phyloP scores from a whole-genome alignment of 345 rosid genomes.

The Rhizophora apiculata region DNA sequence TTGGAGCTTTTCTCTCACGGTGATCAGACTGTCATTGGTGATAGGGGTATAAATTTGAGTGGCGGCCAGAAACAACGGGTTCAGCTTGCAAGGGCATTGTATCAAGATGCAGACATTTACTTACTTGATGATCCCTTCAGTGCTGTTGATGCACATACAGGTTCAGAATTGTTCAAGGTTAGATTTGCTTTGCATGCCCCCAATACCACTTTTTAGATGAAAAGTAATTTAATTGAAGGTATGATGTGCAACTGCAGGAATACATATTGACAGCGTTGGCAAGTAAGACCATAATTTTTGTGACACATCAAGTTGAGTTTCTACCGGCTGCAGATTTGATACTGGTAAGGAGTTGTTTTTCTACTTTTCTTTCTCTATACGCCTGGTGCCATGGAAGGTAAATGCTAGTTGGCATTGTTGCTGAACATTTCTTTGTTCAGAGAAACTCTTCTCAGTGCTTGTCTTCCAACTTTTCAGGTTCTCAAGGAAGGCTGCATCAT shows the following conservation, averaged over 20 bases:
- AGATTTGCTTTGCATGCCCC: slow-evolving; percentile 16
- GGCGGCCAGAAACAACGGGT: slow-evolving; percentile 99
- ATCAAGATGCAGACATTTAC: slow-evolving; percentile 98
- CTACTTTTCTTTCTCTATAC: slow-evolving; percentile 18
- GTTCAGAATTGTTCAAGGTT: slow-evolving; percentile 96
- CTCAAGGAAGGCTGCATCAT: slow-evolving; percentile 87
- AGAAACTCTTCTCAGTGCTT: not conserved
- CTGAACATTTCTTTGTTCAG: not conserved
- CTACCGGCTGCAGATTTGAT: slow-evolving; percentile 91
- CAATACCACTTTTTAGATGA: slow-evolving; percentile 8
- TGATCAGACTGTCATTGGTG: slow-evolving; percentile 98
- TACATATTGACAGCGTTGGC: slow-evolving; percentile 85
- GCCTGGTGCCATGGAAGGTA: no score
- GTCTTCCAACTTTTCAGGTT: slow-evolving; percentile 52
- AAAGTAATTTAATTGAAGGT: slow-evolving; percentile 24
- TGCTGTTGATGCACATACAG: slow-evolving; percentile 99
- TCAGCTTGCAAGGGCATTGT: slow-evolving; percentile 98
- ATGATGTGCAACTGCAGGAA: slow-evolving; percentile 60
- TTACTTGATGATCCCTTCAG: slow-evolving; percentile 99
- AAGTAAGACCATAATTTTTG: slow-evolving; percentile 82
- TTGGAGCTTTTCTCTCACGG: slow-evolving; percentile 97
- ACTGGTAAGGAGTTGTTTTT: slow-evolving; percentile 59
- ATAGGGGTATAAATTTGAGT: slow-evolving; percentile 96
- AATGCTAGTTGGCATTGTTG: not conserved
- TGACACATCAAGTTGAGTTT: slow-evolving; percentile 99